Evolutionary conservation across 345 rosid species (phyloP).

Genomic region (Syzygium oleosum): DNA sequence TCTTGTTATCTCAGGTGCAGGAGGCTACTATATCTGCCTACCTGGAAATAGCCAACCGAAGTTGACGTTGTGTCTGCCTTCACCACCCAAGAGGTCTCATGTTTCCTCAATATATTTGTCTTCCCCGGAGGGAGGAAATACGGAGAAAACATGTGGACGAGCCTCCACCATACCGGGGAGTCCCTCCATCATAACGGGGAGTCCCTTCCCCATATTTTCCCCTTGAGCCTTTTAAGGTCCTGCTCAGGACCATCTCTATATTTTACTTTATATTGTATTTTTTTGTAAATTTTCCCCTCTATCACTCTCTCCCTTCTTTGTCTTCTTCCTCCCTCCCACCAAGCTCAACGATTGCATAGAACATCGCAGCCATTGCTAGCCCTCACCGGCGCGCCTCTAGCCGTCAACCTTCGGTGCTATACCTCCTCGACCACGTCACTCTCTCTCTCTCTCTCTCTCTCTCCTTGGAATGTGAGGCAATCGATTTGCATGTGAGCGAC

Average conservation of each 20-base stretch:
- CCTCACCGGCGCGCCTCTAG: not conserved
- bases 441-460: not conserved
- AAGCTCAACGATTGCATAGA: not conserved
- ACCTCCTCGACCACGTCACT: not conserved
- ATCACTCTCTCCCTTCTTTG: not conserved
- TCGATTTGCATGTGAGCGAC: not conserved
- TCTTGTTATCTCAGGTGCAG: too few species aligned
- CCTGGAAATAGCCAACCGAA: too few species aligned
- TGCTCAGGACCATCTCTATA: not conserved
- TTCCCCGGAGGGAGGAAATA: too few species aligned
- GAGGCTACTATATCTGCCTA: too few species aligned
- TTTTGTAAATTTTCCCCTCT: not conserved
- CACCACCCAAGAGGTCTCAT: too few species aligned
- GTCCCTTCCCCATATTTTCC: too few species aligned
- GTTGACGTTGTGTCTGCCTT: too few species aligned
- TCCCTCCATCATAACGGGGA: too few species aligned
- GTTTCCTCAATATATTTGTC: too few species aligned
- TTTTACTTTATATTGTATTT: not conserved
- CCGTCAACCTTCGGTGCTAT: not conserved
- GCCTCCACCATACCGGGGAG: too few species aligned
- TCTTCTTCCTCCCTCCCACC: not conserved
- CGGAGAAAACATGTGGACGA: too few species aligned
- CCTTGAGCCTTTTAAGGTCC: too few species aligned
- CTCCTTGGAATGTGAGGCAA: not conserved
- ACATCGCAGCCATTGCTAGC: not conserved